These are phyloP conservation scores for Parmelia sp. DNA, from an alignment of 495 filamentous ascomycete genomes.

Conservation along the genomic window DNA sequence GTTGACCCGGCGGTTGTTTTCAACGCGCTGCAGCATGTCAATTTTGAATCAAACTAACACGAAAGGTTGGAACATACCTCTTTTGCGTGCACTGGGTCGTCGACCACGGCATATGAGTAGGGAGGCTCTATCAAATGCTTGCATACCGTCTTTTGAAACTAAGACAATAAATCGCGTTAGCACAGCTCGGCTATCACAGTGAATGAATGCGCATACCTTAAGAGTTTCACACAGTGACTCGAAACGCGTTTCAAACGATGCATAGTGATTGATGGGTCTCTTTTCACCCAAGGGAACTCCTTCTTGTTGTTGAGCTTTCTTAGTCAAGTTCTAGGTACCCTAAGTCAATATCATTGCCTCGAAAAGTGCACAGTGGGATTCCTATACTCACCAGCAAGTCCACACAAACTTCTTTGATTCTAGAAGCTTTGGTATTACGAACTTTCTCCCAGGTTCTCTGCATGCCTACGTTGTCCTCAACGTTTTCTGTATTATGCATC, in stretches of 20 bases:
- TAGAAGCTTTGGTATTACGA: conserved; percentile 16
- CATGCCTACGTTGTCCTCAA: conserved; percentile 35
- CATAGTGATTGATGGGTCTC: not conserved
- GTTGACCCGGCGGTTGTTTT: conserved; percentile 29
- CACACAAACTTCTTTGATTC: conserved; percentile 22
- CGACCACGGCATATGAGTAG: conserved; percentile 31
- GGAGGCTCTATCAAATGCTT: conserved; percentile 36
- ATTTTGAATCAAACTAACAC: not conserved
- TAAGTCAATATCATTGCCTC: not conserved
- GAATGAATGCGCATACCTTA: not conserved
- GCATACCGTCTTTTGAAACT: conserved; percentile 35
- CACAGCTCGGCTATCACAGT: not conserved
- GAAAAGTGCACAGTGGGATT: not conserved
- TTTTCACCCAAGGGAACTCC: not conserved
- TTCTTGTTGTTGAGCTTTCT: not conserved
- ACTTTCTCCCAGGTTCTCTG: conserved; percentile 28
- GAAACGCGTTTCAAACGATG: not conserved
- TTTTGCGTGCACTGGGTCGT: conserved; percentile 30
- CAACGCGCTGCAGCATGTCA: conserved; percentile 15
- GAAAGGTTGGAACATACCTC: conserved; percentile 12
- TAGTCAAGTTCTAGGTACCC: not conserved
- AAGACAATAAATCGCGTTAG: not conserved
- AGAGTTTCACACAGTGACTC: not conserved
- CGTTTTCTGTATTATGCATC: conserved; percentile 24
- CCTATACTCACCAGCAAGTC: conserved; percentile 28